These are phyloP conservation scores for Ustilago trichophora DNA, from an alignment of 1,284 basidiomycete genomes.

Conservation along the genomic window DNA sequence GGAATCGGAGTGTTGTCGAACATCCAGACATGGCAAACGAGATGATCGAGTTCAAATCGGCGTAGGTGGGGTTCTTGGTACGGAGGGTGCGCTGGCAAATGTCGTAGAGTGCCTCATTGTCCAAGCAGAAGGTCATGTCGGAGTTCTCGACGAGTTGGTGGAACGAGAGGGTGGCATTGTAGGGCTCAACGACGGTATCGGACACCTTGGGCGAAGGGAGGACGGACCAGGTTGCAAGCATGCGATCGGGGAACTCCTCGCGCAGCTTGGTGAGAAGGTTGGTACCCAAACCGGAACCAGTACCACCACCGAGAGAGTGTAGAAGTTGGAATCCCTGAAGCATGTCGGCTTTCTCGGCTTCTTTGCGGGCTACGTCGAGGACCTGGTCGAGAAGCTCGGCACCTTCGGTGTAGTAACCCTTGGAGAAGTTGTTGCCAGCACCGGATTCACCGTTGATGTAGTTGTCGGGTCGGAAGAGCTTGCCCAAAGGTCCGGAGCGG, in stretches of 20 bases:
- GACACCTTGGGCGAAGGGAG: slow-evolving; percentile 92
- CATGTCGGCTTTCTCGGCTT: slow-evolving; percentile 79
- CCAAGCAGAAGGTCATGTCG: slow-evolving; percentile 87
- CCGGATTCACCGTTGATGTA: slow-evolving; percentile 72
- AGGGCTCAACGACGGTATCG: slow-evolving; percentile 94
- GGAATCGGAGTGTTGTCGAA: slow-evolving; percentile 93
- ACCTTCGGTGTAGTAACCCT: slow-evolving; percentile 70
- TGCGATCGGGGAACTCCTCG: slow-evolving; percentile 73
- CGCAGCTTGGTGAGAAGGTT: slow-evolving; percentile 65
- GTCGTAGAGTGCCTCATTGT: slow-evolving; percentile 94
- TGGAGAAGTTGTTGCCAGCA: slow-evolving; percentile 95
- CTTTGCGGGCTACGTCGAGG: slow-evolving; percentile 70
- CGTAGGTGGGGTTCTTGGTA: slow-evolving; percentile 69
- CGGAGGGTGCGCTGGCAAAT: slow-evolving; percentile 81
- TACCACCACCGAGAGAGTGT: slow-evolving; percentile 93
- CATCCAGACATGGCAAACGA: slow-evolving; percentile 98
- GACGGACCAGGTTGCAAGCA: slow-evolving; percentile 91
- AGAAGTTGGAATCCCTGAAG: slow-evolving; percentile 93
- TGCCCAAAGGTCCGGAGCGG: slow-evolving; percentile 75
- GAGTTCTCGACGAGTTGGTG: slow-evolving; percentile 89
- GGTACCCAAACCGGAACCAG: slow-evolving; percentile 60
- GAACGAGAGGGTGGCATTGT: slow-evolving; percentile 87
- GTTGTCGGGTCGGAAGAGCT: slow-evolving; percentile 87
- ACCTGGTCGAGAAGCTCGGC: slow-evolving; percentile 90
- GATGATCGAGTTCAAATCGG: slow-evolving; percentile 74